These are phyloP conservation scores for Chlorella sp. DNA, from an alignment of 139 green algal species.

Conservation along the genomic window DNA sequence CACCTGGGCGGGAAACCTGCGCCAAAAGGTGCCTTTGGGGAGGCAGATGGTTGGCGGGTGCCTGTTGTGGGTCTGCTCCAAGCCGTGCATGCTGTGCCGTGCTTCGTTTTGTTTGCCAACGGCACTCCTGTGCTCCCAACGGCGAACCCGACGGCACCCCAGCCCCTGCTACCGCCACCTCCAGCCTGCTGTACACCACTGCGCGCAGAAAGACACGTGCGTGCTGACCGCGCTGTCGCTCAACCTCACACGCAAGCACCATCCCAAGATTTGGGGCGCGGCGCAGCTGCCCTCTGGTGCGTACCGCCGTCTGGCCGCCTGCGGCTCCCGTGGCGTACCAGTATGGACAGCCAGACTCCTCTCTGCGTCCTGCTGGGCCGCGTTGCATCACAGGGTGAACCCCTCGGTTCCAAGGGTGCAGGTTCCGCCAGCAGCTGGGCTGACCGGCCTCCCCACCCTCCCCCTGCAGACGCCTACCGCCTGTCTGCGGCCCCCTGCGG, in stretches of 20 bases:
- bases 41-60: too few species aligned
- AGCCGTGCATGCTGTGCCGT: background rate
- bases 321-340: too few species aligned
- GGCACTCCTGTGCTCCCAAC: background rate
- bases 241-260: constrained; percentile 71
- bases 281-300: constrained; percentile 64
- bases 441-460: background rate
- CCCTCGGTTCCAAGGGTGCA: background rate
- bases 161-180: background rate
- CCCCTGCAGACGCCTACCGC: constrained; percentile 58
- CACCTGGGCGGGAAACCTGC: constrained; percentile 79
- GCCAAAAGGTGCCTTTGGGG: constrained; percentile 36
- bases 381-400: background rate
- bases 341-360: too few species aligned
- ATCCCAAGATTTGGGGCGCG: constrained; percentile 82
- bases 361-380: background rate
- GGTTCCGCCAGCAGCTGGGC: background rate
- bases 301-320: background rate
- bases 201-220: constrained; percentile 78
- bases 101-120: background rate
- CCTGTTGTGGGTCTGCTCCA: background rate
- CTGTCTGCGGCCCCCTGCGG: constrained; percentile 74
- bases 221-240: constrained; percentile 81
- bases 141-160: too few species aligned
- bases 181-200: background rate